Conservation (phyloP, 345 rosid genomes). For the Odontarrhena argentea region DNA sequence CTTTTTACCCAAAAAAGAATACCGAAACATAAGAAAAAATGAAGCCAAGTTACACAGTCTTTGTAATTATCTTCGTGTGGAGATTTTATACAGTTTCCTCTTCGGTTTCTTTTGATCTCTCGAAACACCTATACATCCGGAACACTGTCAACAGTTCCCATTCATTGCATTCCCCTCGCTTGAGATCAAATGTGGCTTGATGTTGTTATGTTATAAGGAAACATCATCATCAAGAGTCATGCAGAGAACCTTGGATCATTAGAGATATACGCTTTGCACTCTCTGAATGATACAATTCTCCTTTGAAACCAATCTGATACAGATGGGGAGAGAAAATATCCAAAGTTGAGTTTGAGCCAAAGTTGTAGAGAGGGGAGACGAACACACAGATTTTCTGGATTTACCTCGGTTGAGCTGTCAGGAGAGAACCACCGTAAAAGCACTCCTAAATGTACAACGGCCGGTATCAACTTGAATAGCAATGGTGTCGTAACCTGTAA, state of each 20-base stretch:
- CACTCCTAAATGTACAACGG: slow-evolving; percentile 87
- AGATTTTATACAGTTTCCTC: slow-evolving; percentile 39
- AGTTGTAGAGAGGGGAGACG: background rate
- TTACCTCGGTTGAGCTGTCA: slow-evolving; percentile 75
- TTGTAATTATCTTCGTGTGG: slow-evolving; percentile 37
- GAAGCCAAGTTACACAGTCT: slow-evolving; percentile 34
- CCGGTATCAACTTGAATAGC: slow-evolving; percentile 95
- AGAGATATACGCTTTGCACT: slow-evolving; percentile 81
- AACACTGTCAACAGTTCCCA: slow-evolving; percentile 26
- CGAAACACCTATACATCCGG: slow-evolving; percentile 37
- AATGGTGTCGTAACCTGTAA: slow-evolving; percentile 92
- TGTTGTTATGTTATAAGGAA: slow-evolving; percentile 12
- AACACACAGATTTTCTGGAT: slow-evolving; percentile 6
- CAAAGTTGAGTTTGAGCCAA: slow-evolving; percentile 18
- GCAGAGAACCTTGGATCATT: slow-evolving; percentile 90
- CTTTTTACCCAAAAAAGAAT: slow-evolving; percentile 22
- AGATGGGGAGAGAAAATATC: slow-evolving; percentile 38
- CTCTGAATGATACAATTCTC: slow-evolving; percentile 81
- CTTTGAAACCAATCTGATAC: slow-evolving; percentile 82
- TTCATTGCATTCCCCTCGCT: slow-evolving; percentile 26
- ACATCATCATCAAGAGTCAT: slow-evolving; percentile 62
- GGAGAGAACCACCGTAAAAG: slow-evolving; percentile 88
- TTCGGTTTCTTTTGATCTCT: slow-evolving; percentile 24
- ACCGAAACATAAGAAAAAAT: slow-evolving; percentile 10
- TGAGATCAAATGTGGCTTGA: slow-evolving; percentile 37